phyloP scores from a whole-genome alignment of 495 filamentous ascomycete genomes.

The Podospora anserina region DNA sequence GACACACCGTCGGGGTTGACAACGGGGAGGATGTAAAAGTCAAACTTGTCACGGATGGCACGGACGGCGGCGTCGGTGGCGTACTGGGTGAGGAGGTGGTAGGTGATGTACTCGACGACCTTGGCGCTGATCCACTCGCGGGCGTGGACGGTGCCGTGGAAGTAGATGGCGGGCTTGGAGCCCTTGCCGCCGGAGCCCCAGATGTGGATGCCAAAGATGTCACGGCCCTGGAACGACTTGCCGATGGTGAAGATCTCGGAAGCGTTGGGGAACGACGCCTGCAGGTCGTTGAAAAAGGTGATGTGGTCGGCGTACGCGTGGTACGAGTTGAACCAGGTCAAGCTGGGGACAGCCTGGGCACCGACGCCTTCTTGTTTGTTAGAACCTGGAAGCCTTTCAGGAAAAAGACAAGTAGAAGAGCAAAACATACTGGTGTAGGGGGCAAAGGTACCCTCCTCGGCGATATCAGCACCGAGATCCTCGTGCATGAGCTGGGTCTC shows the following conservation, averaged over 20 bases:
- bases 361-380: slow-evolving; percentile 19
- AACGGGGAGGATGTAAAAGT: slow-evolving; percentile 61
- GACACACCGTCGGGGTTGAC: slow-evolving; percentile 59
- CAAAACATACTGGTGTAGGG: slow-evolving; percentile 24
- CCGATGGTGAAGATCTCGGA: slow-evolving; percentile 54
- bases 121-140: slow-evolving; percentile 61
- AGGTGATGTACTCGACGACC: slow-evolving; percentile 55
- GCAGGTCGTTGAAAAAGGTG: slow-evolving; percentile 51
- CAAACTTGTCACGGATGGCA: slow-evolving; percentile 54
- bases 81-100: slow-evolving; percentile 50
- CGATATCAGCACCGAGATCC: slow-evolving; percentile 32
- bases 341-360: slow-evolving; percentile 23
- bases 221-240: slow-evolving; percentile 47
- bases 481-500: slow-evolving; percentile 24
- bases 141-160: slow-evolving; percentile 62
- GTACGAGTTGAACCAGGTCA: slow-evolving; percentile 57
- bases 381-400: slow-evolving; percentile 10
- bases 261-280: slow-evolving; percentile 44
- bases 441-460: slow-evolving; percentile 22
- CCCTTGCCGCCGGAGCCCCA: slow-evolving; percentile 53
- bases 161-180: slow-evolving; percentile 55
- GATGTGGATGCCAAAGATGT: slow-evolving; percentile 58
- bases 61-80: slow-evolving; percentile 39
- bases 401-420: neutral
- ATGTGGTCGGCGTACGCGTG: slow-evolving; percentile 56